Percentiles rank a stretch among this genome's conserved stretches.
These are phyloP conservation scores for Backusella tarrabulga DNA, from an alignment of 192 early-diverging fungal species.

Conservation along the genomic window DNA sequence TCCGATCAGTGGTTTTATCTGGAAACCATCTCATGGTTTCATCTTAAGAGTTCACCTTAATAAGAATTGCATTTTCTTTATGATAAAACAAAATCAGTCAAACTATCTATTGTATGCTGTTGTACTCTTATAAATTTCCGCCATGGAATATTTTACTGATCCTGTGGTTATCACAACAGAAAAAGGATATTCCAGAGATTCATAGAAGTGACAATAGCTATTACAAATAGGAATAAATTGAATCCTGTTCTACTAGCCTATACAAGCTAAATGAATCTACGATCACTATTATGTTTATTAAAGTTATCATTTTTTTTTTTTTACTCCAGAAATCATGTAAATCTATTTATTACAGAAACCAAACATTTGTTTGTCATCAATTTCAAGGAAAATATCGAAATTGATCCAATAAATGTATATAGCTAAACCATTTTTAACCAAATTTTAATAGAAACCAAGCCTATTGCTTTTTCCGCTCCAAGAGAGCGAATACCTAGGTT, in stretches of 20 bases:
- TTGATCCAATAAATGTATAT: background rate
- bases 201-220: background rate
- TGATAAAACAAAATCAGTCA: too few species aligned
- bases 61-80: background rate
- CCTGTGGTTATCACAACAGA: background rate
- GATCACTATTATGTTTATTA: background rate
- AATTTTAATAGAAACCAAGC: background rate
- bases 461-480: background rate
- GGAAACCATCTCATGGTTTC: background rate
- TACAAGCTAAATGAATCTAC: background rate
- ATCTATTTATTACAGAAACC: background rate
- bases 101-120: too few species aligned
- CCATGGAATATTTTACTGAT: background rate
- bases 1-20: background rate
- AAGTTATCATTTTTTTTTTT: background rate
- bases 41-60: background rate
- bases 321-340: background rate
- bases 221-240: background rate
- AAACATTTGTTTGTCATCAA: constrained; percentile 3
- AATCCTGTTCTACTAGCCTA: background rate
- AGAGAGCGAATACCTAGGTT: background rate
- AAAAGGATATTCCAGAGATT: background rate
- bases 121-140: background rate
- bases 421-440: background rate
- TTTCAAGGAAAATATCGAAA: constrained; percentile 5